A percentile compares a stretch with the other conserved stretches of the same genome.
phyloP scores from a whole-genome alignment of 2,329 filamentous ascomycete genomes.

The Calonectria ilicicola region DNA sequence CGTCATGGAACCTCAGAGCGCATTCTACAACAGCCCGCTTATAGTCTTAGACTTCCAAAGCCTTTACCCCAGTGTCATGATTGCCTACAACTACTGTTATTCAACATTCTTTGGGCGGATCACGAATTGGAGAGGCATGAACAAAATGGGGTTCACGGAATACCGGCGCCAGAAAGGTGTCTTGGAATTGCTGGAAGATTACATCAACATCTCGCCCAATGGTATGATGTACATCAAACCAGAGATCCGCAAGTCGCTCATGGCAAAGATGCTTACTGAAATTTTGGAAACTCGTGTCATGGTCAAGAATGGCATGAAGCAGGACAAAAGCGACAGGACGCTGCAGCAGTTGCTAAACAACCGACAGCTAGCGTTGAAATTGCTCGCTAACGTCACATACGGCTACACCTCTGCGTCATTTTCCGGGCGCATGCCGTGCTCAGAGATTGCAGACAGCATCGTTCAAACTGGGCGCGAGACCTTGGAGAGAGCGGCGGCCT shows the following conservation, averaged over 20 bases:
- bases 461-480: constrained; percentile 97
- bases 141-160: constrained; percentile 94
- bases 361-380: constrained; percentile 90
- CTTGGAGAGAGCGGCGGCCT: constrained; percentile 89
- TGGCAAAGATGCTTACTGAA: constrained; percentile 97
- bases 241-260: constrained; percentile 86
- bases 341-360: constrained; percentile 93
- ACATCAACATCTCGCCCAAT: constrained; percentile 94
- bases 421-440: constrained; percentile 96
- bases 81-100: constrained; percentile 99
- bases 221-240: constrained; percentile 95
- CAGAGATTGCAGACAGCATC: constrained; percentile 97
- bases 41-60: constrained; percentile 96
- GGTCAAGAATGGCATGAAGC: constrained; percentile 98
- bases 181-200: constrained; percentile 81
- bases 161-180: constrained; percentile 83
- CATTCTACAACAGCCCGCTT: constrained; percentile 90
- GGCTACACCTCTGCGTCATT: constrained; percentile 98
- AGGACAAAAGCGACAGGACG: constrained; percentile 87
- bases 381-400: constrained; percentile 99
- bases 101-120: constrained; percentile 94
- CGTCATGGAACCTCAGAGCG: constrained; percentile 97
- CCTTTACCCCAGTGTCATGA: constrained; percentile 97
- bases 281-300: constrained; percentile 96
- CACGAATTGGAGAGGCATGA: constrained; percentile 86